Conservation (phyloP, 345 rosid species). For the Gynandropsis gynandra region DNA sequence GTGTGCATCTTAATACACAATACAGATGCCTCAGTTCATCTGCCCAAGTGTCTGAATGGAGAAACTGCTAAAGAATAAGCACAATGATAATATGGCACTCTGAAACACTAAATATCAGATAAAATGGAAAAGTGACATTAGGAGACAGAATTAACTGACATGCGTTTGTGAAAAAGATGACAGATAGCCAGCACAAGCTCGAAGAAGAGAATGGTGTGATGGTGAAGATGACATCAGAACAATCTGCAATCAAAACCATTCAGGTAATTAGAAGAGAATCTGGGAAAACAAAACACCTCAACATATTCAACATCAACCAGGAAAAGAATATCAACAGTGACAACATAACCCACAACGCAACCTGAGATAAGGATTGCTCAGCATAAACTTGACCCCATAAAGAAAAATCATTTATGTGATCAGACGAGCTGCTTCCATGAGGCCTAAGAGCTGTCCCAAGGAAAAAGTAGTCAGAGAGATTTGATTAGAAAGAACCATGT, state of each 20-base stretch:
- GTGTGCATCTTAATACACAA: conserved; percentile 3
- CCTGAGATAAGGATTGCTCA: conserved; percentile 71
- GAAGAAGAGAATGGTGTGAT: conserved; percentile 54
- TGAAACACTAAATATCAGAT: background rate
- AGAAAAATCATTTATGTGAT: conserved; percentile 57
- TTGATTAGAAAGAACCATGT: background rate
- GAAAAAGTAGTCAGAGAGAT: conserved; percentile 16
- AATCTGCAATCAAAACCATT: conserved; percentile 47
- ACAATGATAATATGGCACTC: background rate
- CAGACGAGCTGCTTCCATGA: conserved; percentile 35
- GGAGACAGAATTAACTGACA: conserved; percentile 38
- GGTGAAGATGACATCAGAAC: conserved; percentile 55
- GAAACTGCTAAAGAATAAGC: background rate
- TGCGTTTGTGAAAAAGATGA: conserved; percentile 77
- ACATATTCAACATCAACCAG: background rate
- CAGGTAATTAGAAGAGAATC: conserved; percentile 18
- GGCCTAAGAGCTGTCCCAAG: conserved; percentile 59
- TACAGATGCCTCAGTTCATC: conserved; percentile 1
- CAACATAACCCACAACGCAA: conserved; percentile 17
- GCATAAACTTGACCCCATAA: conserved; percentile 65
- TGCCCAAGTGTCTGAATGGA: background rate
- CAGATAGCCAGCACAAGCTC: conserved; percentile 67
- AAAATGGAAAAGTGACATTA: background rate
- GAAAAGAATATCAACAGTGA: background rate
- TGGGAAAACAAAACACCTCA: background rate